These are phyloP conservation scores for Sporothrix luriei DNA, from an alignment of 2,329 filamentous ascomycete genomes.

Conservation along the genomic window DNA sequence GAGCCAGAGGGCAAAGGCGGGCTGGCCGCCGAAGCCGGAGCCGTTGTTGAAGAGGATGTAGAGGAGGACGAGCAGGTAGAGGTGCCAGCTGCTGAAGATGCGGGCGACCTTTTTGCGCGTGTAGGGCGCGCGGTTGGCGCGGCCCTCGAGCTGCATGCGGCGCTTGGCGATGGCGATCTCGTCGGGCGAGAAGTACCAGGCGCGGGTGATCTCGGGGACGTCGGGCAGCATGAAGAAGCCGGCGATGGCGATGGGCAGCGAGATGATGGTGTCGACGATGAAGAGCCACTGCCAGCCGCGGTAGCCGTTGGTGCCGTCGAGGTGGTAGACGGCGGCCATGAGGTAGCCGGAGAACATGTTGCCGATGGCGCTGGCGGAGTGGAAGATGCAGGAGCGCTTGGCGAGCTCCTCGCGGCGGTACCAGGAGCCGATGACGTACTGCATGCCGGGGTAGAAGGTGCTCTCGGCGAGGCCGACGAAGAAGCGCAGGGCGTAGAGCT, in stretches of 20 bases:
- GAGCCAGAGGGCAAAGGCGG: slow-evolving; percentile 58
- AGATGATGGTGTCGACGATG: slow-evolving; percentile 60
- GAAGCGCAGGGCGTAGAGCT: slow-evolving; percentile 50
- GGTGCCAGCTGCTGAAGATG: slow-evolving; percentile 66
- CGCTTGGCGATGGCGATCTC: slow-evolving; percentile 47
- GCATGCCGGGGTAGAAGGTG: slow-evolving; percentile 47
- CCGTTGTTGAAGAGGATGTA: slow-evolving; percentile 70
- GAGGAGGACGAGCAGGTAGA: slow-evolving; percentile 59
- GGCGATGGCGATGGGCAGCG: slow-evolving; percentile 57
- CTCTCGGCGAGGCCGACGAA: slow-evolving; percentile 49
- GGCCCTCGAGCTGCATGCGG: slow-evolving; percentile 51
- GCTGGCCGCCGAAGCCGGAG: slow-evolving; percentile 47
- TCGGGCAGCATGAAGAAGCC: slow-evolving; percentile 53
- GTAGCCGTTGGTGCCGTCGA: slow-evolving; percentile 54
- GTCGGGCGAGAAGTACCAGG: slow-evolving; percentile 45
- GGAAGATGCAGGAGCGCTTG: slow-evolving; percentile 54
- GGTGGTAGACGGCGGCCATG: slow-evolving; percentile 57
- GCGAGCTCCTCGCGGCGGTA: slow-evolving; percentile 52
- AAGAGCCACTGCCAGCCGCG: slow-evolving; percentile 61
- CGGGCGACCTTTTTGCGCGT: slow-evolving; percentile 57
- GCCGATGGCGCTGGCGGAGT: slow-evolving; percentile 55
- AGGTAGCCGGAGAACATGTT: slow-evolving; percentile 62
- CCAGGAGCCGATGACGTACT: slow-evolving; percentile 52
- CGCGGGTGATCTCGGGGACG: slow-evolving; percentile 46
- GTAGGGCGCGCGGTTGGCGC: slow-evolving; percentile 47